Conservation (phyloP, 352 stramenopile genomes). For the Plasmopara viticola region DNA sequence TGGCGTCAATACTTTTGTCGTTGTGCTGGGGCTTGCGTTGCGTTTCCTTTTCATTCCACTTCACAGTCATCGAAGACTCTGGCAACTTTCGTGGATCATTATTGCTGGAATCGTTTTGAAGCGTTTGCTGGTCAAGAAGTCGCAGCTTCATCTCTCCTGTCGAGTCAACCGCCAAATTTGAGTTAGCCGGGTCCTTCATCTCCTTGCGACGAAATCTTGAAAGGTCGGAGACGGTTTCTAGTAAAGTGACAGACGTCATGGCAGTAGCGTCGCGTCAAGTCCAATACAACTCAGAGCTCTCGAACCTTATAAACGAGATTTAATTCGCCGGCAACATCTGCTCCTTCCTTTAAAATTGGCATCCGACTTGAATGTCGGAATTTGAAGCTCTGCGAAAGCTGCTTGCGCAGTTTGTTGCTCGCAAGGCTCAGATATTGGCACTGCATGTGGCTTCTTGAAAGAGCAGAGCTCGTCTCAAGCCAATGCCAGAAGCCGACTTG, state of each 20-base stretch:
- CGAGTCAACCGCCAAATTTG: not conserved
- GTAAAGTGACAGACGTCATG: constrained; percentile 2
- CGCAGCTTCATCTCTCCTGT: constrained; percentile 1
- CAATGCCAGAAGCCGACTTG: too few relatives aligned
- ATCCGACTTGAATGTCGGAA: too few relatives aligned
- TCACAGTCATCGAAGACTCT: constrained; percentile 8
- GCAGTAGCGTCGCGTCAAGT: constrained; percentile 29
- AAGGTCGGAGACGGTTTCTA: constrained; percentile 16
- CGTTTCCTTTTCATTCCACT: constrained; percentile 32
- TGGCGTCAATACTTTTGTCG: constrained; percentile 21
- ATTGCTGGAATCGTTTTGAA: constrained; percentile 4
- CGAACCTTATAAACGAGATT: constrained; percentile 51
- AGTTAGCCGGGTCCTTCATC: constrained; percentile 2
- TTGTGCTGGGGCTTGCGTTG: constrained; percentile 25
- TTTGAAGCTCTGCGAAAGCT: too few relatives aligned
- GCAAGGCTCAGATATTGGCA: too few relatives aligned
- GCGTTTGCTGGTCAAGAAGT: not conserved
- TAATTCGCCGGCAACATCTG: too few relatives aligned
- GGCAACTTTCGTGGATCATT: not conserved
- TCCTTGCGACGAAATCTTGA: constrained; percentile 10
- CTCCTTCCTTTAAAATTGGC: too few relatives aligned
- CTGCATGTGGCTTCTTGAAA: too few relatives aligned
- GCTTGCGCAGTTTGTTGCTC: too few relatives aligned
- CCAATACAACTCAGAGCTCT: constrained; percentile 64
- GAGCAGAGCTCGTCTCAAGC: too few relatives aligned